Evolutionary conservation across 169 alveolate species (phyloP).

Genomic region (Plasmodium knowlesi): DNA sequence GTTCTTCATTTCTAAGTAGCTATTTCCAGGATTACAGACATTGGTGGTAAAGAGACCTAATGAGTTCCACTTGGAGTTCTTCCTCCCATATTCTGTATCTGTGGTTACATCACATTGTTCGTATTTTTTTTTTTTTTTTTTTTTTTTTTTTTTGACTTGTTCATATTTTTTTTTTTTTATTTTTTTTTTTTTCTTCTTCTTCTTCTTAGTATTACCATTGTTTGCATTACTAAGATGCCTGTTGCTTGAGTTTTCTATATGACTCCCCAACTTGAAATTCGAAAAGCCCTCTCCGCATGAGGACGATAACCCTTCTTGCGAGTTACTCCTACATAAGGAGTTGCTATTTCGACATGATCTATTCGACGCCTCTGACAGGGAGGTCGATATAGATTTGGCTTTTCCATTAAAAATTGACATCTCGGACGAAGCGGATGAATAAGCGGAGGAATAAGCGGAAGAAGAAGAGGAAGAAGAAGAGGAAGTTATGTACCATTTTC

Average conservation of each 20-base stretch:
- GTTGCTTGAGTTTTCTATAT: background rate
- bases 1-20: background rate
- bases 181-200: background rate
- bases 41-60: slow-evolving; percentile 7
- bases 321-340: background rate
- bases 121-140: background rate
- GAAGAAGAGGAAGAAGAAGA: background rate
- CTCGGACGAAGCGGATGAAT: background rate
- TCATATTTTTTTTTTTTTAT: background rate
- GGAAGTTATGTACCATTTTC: background rate
- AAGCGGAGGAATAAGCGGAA: background rate
- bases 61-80: background rate
- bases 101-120: background rate
- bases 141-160: background rate
- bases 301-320: slow-evolving; percentile 6
- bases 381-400: background rate
- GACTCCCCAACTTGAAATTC: background rate
- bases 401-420: background rate
- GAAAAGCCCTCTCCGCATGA: background rate
- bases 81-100: background rate
- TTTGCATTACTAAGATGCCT: background rate
- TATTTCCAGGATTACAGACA: background rate
- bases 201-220: background rate
- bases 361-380: background rate
- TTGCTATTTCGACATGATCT: background rate